phyloP scores from a whole-genome alignment of 345 rosid species.

The Arabidopsis arenosa region DNA sequence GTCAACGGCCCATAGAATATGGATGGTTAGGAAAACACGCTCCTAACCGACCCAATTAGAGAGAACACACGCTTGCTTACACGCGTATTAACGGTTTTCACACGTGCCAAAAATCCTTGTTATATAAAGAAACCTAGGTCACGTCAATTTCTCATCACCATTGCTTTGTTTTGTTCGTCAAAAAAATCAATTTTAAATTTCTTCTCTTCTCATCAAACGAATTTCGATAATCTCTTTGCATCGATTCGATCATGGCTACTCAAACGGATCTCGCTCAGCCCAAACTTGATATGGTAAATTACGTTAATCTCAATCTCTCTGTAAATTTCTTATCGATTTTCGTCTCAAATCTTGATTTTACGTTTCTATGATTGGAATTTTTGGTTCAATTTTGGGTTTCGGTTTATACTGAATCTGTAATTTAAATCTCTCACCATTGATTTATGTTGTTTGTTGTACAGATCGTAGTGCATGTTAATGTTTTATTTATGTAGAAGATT shows the following conservation, averaged over 20 bases:
- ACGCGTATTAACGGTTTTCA: constrained; percentile 13
- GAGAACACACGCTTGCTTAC: constrained; percentile 17
- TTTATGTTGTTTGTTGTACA: not conserved
- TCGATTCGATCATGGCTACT: constrained; percentile 39
- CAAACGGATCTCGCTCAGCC: constrained; percentile 44
- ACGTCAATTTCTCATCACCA: constrained; percentile 36
- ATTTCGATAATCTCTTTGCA: not conserved
- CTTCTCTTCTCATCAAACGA: constrained; percentile 5
- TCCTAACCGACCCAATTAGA: constrained; percentile 20
- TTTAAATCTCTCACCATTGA: not conserved
- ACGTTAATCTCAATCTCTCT: not conserved
- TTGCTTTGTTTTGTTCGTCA: constrained; percentile 40
- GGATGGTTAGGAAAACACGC: constrained; percentile 26
- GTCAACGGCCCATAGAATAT: constrained; percentile 42
- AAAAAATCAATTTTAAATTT: constrained; percentile 5
- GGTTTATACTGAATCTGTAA: not conserved
- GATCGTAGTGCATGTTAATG: not conserved
- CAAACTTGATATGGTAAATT: constrained; percentile 42
- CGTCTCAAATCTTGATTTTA: not conserved
- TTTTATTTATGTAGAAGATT: not conserved
- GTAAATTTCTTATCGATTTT: not conserved
- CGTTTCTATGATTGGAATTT: not conserved
- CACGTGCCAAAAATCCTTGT: constrained; percentile 20
- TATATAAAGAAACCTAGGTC: constrained; percentile 20
- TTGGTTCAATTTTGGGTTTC: not conserved